phyloP scores from a whole-genome alignment of 371 early-diverging fungal genomes.

The Apophysomyces ossiformis region DNA sequence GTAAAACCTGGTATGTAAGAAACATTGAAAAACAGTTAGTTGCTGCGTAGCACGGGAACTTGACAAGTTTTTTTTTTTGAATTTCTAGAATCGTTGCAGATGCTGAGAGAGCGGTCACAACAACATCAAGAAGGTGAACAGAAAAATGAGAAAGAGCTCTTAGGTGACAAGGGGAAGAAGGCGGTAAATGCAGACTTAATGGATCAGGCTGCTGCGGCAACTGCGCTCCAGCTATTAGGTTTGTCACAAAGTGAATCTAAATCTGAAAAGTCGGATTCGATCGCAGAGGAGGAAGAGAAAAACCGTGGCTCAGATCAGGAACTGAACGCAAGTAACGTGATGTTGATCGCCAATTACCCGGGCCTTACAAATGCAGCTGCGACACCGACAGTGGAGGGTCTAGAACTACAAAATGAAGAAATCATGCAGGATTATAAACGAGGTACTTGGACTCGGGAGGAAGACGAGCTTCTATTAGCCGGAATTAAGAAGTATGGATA shows the following conservation, averaged over 20 bases:
- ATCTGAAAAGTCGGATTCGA: neutral
- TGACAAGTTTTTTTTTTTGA: neutral
- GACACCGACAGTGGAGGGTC: neutral
- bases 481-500: constrained; percentile 42
- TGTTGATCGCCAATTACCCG: constrained; percentile 41
- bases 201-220: constrained; percentile 35
- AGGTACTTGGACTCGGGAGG: constrained; percentile 40
- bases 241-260: constrained; percentile 17
- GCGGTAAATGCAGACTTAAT: constrained; percentile 21
- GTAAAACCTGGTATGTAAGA: constrained; percentile 33
- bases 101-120: constrained; percentile 9
- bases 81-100: neutral
- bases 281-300: constrained; percentile 2
- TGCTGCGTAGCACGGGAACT: neutral
- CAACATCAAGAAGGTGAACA: constrained; percentile 17
- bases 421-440: constrained; percentile 40
- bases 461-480: constrained; percentile 38
- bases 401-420: constrained; percentile 33
- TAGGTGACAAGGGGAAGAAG: constrained; percentile 22
- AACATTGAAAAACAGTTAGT: neutral
- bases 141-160: neutral
- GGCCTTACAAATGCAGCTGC: constrained; percentile 20
- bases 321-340: constrained; percentile 20
- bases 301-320: neutral
- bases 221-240: constrained; percentile 32